Base-by-base conservation (phyloP, 208 protist species). In the Crithidia acanthocephali region DNA sequence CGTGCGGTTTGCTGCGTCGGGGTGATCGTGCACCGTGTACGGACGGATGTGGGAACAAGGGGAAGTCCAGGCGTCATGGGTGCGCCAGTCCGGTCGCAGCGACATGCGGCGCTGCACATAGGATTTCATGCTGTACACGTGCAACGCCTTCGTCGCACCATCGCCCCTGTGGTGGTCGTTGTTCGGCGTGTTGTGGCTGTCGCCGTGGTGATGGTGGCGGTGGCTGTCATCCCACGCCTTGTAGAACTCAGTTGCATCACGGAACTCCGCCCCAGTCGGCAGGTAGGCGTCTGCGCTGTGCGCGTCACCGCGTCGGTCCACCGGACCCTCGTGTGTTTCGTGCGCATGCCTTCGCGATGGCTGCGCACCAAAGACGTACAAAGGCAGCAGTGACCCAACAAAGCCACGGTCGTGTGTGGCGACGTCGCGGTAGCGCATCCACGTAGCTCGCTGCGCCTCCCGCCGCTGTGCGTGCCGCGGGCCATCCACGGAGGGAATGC, bases 301-400 rank as follows among this genome's bases (percentile, higher is more conserved):
- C n/a, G n/a, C n/a, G n/a, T n/a, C n/a, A n/a, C n/a, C n/a, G n/a
- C n/a, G n/a, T n/a, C n/a, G n/a, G n/a, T n/a, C n/a, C n/a, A n/a
- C n/a, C n/a, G n/a, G n/a, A n/a, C n/a, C n/a, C n/a, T n/a, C n/a
- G n/a, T n/a, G n/a, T n/a, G n/a, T n/a, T n/a, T n/a, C n/a, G n/a
- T n/a, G n/a, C n/a, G n/a, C n/a, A n/a, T n/a, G n/a, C n/a, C n/a
- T n/a, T n/a, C 22, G 18, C 23, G 23, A 8, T 27, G 45, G 27
- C 59, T 1, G 1, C 18, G 59, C 59, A 4, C 44, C 59, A 35
- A 65, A 65, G 44, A 65, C 13, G 44, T 65, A 65, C 23, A 65
- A 44, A 13, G 40, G 59, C 40, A 65, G 44, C 27, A 65, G 15
- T 13, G 59, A 33, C 1, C 59, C 59, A 11, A 20, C 28, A 35